These are phyloP conservation scores for Pulveroboletus frians DNA, from an alignment of 768 basidiomycete species.

Conservation along the genomic window DNA sequence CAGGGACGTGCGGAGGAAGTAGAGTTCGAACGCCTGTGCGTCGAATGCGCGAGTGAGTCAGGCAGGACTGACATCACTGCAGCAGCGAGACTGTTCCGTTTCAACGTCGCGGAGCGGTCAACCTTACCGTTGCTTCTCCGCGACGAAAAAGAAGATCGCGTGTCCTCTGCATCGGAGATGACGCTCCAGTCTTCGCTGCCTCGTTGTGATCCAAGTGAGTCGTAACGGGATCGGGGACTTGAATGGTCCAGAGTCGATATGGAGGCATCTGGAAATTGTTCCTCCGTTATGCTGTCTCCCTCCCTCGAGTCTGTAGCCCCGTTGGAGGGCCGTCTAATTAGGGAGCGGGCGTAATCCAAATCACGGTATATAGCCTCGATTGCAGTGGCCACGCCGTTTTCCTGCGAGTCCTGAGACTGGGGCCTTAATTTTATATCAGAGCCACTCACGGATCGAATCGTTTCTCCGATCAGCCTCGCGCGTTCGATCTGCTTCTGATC, in stretches of 20 bases:
- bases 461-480: constrained; percentile 79
- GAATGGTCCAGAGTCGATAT: constrained; percentile 29
- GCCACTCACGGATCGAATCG: constrained; percentile 67
- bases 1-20: constrained; percentile 24
- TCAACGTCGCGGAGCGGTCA: constrained; percentile 36
- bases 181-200: constrained; percentile 87
- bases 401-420: constrained; percentile 42
- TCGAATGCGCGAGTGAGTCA: constrained; percentile 42
- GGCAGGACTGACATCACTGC: constrained; percentile 60
- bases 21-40: constrained; percentile 39
- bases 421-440: not conserved
- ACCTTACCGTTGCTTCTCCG: constrained; percentile 37
- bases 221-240: constrained; percentile 43
- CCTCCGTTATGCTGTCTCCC: constrained; percentile 23
- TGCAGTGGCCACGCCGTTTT: constrained; percentile 90
- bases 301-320: constrained; percentile 22
- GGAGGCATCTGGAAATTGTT: constrained; percentile 29
- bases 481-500: constrained; percentile 86
- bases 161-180: constrained; percentile 71
- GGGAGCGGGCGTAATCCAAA: constrained; percentile 85
- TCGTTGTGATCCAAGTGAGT: constrained; percentile 51
- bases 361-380: constrained; percentile 96
- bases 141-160: constrained; percentile 51
- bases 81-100: constrained; percentile 59
- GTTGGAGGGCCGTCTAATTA: constrained; percentile 58